phyloP scores from a whole-genome alignment of 202 grass and related monocot genomes.

The Bolboschoenoplectus hybrid region DNA sequence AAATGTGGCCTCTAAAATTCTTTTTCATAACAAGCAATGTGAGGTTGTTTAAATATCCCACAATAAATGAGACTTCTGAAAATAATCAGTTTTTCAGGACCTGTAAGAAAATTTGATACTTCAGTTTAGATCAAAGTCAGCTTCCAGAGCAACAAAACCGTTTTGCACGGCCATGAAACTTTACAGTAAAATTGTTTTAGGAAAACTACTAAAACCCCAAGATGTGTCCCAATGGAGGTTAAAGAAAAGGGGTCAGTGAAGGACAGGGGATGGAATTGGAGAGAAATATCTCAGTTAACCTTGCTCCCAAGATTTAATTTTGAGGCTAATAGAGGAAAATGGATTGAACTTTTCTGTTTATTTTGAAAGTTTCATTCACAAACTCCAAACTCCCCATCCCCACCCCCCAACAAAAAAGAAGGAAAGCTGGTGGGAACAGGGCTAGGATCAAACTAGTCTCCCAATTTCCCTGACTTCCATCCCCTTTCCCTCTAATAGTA shows the following conservation, averaged over 20 bases:
- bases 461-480: neutral
- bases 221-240: neutral
- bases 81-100: neutral
- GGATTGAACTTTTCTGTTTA: neutral
- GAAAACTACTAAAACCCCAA: neutral
- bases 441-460: neutral
- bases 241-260: neutral
- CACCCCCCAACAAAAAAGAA: neutral
- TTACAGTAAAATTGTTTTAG: neutral
- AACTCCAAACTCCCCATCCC: no score
- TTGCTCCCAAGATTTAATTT: neutral
- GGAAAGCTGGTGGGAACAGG: neutral
- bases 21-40: slow-evolving; percentile 18
- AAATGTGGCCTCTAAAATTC: neutral
- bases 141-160: neutral
- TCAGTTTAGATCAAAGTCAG: neutral
- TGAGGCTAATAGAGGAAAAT: slow-evolving; percentile 3
- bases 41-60: neutral
- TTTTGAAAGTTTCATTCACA: neutral
- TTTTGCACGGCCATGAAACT: neutral
- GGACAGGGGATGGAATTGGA: neutral
- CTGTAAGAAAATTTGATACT: neutral
- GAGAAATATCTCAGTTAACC: neutral
- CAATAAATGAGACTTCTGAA: slow-evolving; percentile 8
- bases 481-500: neutral